Percentiles rank a stretch among this genome's conserved stretches.
These are phyloP conservation scores for Jackrogersella minutella DNA, from an alignment of 495 filamentous ascomycete species.

Conservation along the genomic window DNA sequence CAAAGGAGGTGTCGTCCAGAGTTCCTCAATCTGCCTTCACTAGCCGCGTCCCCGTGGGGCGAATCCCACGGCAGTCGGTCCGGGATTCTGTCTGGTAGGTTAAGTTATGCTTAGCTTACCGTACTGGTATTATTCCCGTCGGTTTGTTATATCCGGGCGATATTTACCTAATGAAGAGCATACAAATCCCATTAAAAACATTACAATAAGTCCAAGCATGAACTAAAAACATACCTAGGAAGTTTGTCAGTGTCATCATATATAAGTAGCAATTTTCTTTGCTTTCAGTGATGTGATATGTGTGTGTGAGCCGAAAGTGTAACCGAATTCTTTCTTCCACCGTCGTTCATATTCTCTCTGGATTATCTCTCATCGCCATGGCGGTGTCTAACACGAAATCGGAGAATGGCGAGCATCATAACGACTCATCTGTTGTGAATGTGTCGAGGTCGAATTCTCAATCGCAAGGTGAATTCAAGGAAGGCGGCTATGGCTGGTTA, in stretches of 20 bases:
- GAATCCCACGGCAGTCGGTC: conserved; percentile 16
- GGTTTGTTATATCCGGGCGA: conserved; percentile 20
- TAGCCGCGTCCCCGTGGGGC: conserved; percentile 26
- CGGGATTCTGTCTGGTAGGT: conserved; percentile 6
- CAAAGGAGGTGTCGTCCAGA: neutral
- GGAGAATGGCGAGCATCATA: conserved; percentile 6
- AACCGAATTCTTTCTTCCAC: neutral
- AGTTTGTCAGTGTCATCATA: conserved; percentile 1
- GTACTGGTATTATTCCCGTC: neutral
- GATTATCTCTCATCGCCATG: conserved; percentile 15
- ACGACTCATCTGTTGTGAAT: conserved; percentile 17
- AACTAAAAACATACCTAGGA: neutral
- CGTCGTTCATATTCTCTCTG: neutral
- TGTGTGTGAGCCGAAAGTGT: neutral
- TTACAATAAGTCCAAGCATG: neutral
- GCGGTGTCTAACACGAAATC: conserved; percentile 2
- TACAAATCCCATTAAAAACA: neutral
- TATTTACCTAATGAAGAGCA: conserved; percentile 12
- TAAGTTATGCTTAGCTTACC: neutral
- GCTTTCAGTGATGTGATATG: neutral
- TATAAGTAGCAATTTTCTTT: neutral
- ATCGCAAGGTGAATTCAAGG: conserved; percentile 47
- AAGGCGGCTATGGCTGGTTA: conserved; percentile 59
- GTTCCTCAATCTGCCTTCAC: neutral
- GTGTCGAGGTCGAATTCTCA: conserved; percentile 7